Evolutionary conservation across 2,329 filamentous ascomycete genomes (phyloP).

Genomic region (Fusarium sp.): DNA sequence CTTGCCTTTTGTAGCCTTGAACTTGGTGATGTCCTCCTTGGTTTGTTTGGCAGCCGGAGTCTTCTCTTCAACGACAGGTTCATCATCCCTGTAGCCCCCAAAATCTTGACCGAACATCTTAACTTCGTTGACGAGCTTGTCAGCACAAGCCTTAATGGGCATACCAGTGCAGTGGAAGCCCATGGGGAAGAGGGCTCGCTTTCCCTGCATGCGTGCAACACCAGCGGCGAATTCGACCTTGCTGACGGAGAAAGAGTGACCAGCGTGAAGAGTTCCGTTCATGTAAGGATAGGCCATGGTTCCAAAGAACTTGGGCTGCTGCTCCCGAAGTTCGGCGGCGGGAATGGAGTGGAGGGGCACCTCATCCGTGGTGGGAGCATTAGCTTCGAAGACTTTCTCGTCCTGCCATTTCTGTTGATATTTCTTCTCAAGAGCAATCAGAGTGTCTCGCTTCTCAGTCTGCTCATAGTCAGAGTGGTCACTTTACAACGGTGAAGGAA

Average conservation of each 20-base stretch:
- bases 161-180: constrained; percentile 95
- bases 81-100: constrained; percentile 76
- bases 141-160: constrained; percentile 97
- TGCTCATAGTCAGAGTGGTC: constrained; percentile 50
- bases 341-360: constrained; percentile 80
- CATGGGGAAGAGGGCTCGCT: constrained; percentile 86
- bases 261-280: constrained; percentile 90
- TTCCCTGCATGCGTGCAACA: constrained; percentile 90
- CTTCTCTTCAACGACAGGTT: constrained; percentile 62
- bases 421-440: constrained; percentile 88
- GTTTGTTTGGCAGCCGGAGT: constrained; percentile 70
- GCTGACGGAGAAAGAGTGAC: constrained; percentile 89
- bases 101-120: constrained; percentile 90
- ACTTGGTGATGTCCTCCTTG: constrained; percentile 90
- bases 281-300: constrained; percentile 71
- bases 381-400: constrained; percentile 77
- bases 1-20: constrained; percentile 92
- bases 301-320: constrained; percentile 92
- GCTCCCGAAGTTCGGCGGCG: constrained; percentile 79
- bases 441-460: constrained; percentile 88
- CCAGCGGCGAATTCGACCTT: constrained; percentile 95
- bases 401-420: constrained; percentile 78
- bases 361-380: constrained; percentile 84
- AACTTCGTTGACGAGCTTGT: constrained; percentile 93
- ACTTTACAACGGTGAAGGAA: constrained; percentile 4